Evolutionary conservation across 2,329 filamentous ascomycete species (phyloP), one percentile per base, ranked within the genome.

Genomic region (Neofusicoccum cordaticola): DNA sequence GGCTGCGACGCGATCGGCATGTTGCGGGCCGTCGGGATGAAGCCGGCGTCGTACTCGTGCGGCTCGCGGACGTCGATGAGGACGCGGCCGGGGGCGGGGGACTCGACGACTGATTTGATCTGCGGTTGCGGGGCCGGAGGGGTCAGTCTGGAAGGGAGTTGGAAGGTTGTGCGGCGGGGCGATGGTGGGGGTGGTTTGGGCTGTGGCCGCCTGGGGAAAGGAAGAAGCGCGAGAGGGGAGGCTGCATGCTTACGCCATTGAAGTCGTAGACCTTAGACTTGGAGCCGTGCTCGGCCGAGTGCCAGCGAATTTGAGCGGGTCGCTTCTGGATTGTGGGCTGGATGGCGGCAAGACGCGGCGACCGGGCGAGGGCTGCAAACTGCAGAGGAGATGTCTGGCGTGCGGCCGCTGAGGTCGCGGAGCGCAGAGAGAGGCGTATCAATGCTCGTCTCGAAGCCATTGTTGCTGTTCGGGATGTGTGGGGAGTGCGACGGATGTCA

Each of bases 21-120:
- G 80, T 94, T 94, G 71, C 94, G 80, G 0, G 93, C 88, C 51
- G 85, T 85, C 0, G 95, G 95, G 73, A 99, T 97, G 67, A 81
- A 85, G 68, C 90, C 90, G 6, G 81, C 75, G 58, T 78, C 70
- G 66, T 90, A 85, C 75, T 95, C 92, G 67, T 72, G 70, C 1
- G 90, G 89, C 75, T 94, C 90, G 74, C 91, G 90, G 61, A 89
- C 85, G 77, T 93, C 90, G 56, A 62, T 65, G 15, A 64, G 63
- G 45, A 60, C 13, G 17, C 44, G 44, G 41, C 51, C 13, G 15
- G 6, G 11, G 9, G 37, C 4, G 5, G 61, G 61, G 17, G 39
- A 34, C 7, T 13, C 15, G 51, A 58, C 34, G 4, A 64, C 6
- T 2, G 48, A 8, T 31, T 64, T 64, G 42, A 64, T 50, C 62